phyloP scores from a whole-genome alignment of 1,139 yeast species.

The Chernovozyma sophiae-reginae region DNA sequence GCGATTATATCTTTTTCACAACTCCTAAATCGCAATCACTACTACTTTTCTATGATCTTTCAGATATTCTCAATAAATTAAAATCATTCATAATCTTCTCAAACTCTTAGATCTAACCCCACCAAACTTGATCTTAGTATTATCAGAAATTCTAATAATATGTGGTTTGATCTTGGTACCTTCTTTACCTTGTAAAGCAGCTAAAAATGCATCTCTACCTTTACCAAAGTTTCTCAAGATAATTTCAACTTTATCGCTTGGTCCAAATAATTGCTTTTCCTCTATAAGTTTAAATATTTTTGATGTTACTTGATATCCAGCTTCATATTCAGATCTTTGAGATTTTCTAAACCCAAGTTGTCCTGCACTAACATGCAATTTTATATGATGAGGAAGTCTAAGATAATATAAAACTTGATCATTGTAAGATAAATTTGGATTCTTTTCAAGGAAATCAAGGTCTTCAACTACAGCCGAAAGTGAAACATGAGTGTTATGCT shows the following conservation, averaged over 20 bases:
- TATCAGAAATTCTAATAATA: constrained; percentile 69
- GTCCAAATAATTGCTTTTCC: constrained; percentile 48
- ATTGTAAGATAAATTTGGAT: constrained; percentile 57
- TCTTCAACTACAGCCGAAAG: constrained; percentile 71
- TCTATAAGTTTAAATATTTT: constrained; percentile 69
- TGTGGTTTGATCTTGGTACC: constrained; percentile 64
- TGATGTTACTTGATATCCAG: constrained; percentile 82
- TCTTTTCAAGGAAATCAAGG: constrained; percentile 52
- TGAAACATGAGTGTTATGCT: constrained; percentile 80
- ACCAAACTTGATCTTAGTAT: constrained; percentile 83
- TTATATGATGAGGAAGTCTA: constrained; percentile 74
- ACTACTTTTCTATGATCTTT: no score
- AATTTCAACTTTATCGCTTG: constrained; percentile 61
- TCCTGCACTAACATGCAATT: constrained; percentile 66
- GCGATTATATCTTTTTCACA: no score
- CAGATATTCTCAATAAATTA: no score
- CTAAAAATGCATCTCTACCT: constrained; percentile 83
- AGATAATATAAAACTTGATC: constrained; percentile 75
- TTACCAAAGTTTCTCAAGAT: constrained; percentile 80
- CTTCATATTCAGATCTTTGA: constrained; percentile 89
- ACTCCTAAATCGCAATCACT: no score
- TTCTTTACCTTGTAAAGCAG: constrained; percentile 86
- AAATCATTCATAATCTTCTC: constrained; percentile 59
- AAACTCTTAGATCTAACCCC: constrained; percentile 83
- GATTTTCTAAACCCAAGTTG: constrained; percentile 72